Conservation (phyloP, 2,329 filamentous ascomycete species). For the Raffaelea deltoideospora region DNA sequence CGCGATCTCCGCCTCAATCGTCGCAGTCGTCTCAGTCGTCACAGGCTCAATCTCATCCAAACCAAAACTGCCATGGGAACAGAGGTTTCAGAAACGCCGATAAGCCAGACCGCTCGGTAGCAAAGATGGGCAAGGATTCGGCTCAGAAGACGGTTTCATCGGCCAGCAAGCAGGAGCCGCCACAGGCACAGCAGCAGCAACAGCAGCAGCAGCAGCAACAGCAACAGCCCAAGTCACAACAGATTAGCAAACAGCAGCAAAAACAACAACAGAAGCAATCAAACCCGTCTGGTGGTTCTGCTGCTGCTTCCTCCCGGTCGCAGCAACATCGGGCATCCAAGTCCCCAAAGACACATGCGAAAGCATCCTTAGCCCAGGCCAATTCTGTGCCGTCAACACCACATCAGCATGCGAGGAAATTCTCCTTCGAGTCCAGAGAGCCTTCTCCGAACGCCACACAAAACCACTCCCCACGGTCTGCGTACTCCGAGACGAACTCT, state of each 20-base stretch:
- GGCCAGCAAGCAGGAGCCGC: slow-evolving; percentile 11
- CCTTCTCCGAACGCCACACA: slow-evolving; percentile 66
- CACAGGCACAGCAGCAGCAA: background rate
- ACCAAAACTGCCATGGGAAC: slow-evolving; percentile 48
- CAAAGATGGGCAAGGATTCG: slow-evolving; percentile 40
- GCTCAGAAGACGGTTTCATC: slow-evolving; percentile 32
- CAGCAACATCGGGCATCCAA: slow-evolving; percentile 14
- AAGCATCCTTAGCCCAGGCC: slow-evolving; percentile 39
- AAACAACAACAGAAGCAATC: background rate
- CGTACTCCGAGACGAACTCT: slow-evolving; percentile 76
- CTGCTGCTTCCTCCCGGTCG: slow-evolving; percentile 8
- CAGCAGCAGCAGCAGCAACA: slow-evolving; percentile 1
- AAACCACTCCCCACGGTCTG: slow-evolving; percentile 77
- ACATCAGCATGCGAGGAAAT: slow-evolving; percentile 71
- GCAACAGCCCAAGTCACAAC: background rate
- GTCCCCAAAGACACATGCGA: slow-evolving; percentile 12
- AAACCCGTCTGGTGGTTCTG: too few species aligned
- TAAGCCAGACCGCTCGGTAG: slow-evolving; percentile 46
- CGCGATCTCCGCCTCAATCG: slow-evolving; percentile 17
- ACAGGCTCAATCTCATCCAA: slow-evolving; percentile 13
- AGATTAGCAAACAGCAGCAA: background rate
- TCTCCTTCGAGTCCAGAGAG: slow-evolving; percentile 60
- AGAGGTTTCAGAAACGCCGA: slow-evolving; percentile 38
- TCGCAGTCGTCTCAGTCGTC: slow-evolving; percentile 2
- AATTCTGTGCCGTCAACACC: slow-evolving; percentile 90